A percentile compares a stretch with the other conserved stretches of the same genome.
phyloP scores from a whole-genome alignment of 1,284 basidiomycete genomes.

The Rhodotorula glutinis region DNA sequence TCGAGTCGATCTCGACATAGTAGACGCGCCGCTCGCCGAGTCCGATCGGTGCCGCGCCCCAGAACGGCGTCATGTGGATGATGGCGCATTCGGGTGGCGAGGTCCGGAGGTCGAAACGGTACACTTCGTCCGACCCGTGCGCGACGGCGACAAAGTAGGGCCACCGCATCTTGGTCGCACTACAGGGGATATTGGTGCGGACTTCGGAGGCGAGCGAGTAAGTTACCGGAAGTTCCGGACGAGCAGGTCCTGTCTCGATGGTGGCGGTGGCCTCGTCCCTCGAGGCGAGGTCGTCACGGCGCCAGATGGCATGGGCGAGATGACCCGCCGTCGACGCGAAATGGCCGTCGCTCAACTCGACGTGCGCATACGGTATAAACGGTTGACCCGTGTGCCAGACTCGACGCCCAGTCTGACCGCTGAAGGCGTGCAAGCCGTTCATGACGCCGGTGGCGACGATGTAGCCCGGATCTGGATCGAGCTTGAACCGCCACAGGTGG shows the following conservation, averaged over 20 bases:
- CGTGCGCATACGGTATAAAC: neutral
- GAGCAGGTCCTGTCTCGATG: too few species aligned
- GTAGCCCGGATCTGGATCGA: constrained; percentile 3
- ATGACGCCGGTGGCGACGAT: constrained; percentile 10
- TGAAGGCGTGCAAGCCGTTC: constrained; percentile 8
- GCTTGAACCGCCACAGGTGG: constrained; percentile 24
- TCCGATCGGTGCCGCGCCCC: neutral
- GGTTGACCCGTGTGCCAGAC: neutral
- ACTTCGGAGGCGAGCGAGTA: neutral
- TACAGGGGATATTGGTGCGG: neutral
- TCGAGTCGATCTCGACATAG: constrained; percentile 24
- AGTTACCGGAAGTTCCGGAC: neutral
- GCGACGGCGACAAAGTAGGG: constrained; percentile 3
- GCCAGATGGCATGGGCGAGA: neutral
- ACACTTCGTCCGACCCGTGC: neutral
- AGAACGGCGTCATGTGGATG: neutral
- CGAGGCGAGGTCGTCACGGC: constrained; percentile 3
- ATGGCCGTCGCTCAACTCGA: constrained; percentile 14
- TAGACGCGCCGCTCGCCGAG: neutral
- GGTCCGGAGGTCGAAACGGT: neutral
- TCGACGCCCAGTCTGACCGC: neutral
- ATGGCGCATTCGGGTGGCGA: neutral
- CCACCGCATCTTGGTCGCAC: constrained; percentile 11
- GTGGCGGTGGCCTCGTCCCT: too few species aligned
- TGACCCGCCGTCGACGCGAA: neutral